Evolutionary conservation across 345 rosid genomes (phyloP).

Genomic region (Anastatica hierochuntica): DNA sequence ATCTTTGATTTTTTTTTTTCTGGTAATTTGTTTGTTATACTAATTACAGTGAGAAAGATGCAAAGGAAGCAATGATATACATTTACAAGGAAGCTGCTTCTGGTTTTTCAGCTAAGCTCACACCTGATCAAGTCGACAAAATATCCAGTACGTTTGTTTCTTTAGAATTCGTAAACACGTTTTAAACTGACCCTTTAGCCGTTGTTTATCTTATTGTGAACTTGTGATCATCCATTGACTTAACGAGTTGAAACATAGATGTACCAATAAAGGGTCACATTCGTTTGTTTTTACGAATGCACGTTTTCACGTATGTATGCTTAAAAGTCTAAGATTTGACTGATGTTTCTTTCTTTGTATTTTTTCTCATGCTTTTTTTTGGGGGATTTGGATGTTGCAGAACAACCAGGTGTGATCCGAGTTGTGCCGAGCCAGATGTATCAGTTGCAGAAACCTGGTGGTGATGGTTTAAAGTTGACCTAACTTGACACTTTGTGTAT

Average conservation of each 20-base stretch:
- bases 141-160: constrained; percentile 41
- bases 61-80: constrained; percentile 64
- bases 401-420: constrained; percentile 83
- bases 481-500: constrained; percentile 7
- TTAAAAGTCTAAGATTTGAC: too few species aligned
- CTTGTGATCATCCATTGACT: too few species aligned
- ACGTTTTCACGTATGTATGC: too few species aligned
- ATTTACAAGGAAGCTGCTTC: constrained; percentile 75
- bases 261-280: too few species aligned
- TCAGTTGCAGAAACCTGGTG: constrained; percentile 44
- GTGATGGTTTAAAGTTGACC: constrained; percentile 18
- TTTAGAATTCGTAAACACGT: too few species aligned
- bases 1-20: too few species aligned
- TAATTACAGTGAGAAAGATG: constrained; percentile 56
- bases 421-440: constrained; percentile 53
- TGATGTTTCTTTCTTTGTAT: background rate
- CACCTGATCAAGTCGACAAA: constrained; percentile 61
- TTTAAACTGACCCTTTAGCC: too few species aligned
- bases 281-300: too few species aligned
- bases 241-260: too few species aligned
- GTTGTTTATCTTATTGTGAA: too few species aligned
- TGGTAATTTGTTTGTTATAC: background rate
- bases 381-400: constrained; percentile 41
- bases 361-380: too few species aligned
- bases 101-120: constrained; percentile 87